Conservation (phyloP, 306 rosid genomes). For the Lablab purpureus region DNA sequence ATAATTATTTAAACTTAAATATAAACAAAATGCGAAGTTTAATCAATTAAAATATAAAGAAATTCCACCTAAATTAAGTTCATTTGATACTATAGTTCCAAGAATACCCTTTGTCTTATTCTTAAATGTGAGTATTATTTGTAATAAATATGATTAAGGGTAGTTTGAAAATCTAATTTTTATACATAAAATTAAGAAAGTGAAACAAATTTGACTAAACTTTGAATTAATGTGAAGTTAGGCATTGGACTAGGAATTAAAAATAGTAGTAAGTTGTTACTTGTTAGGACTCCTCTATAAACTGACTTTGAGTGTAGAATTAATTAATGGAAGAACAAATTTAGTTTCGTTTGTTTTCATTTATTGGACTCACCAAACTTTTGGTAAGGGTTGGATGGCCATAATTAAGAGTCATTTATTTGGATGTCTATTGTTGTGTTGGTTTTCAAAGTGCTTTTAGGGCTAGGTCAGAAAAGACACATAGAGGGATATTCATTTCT, state of each 20-base stretch:
- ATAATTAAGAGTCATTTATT: background rate
- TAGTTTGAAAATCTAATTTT: too few species aligned
- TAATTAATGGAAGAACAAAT: background rate
- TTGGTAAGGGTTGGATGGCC: background rate
- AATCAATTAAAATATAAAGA: too few species aligned
- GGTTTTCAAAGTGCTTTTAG: background rate
- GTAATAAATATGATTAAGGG: background rate
- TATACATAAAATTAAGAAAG: too few species aligned
- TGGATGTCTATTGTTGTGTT: background rate
- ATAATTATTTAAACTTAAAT: background rate
- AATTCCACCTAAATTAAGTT: too few species aligned
- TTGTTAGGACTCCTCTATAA: background rate
- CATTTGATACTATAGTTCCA: background rate
- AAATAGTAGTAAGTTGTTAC: too few species aligned
- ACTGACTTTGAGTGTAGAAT: background rate
- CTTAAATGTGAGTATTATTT: too few species aligned
- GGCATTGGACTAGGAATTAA: too few species aligned
- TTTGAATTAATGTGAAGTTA: background rate
- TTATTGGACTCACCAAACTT: constrained; percentile 1
- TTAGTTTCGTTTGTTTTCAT: background rate
- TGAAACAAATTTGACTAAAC: too few species aligned
- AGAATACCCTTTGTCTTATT: too few species aligned
- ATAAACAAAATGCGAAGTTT: too few species aligned
- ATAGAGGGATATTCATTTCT: background rate
- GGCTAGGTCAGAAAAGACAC: background rate